Conservation (phyloP, 441 rosid species). For the Populus tomentosa region DNA sequence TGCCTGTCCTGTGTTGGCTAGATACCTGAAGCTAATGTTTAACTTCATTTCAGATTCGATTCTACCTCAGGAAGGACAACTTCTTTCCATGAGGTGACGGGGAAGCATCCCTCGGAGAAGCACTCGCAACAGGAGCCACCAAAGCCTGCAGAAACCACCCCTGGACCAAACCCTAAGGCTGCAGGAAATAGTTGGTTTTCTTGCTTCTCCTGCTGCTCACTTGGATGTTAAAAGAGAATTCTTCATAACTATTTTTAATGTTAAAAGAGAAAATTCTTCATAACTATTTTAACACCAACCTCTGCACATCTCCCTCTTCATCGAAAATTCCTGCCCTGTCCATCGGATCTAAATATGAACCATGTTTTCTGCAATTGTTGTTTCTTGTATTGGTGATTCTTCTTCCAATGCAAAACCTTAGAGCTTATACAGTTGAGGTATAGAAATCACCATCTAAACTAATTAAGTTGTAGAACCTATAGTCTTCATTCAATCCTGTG, state of each 20-base stretch:
- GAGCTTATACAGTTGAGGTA: neutral
- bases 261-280: neutral
- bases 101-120: slow-evolving; percentile 12
- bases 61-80: neutral
- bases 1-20: neutral
- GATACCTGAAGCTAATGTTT: neutral
- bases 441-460: neutral
- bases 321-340: neutral
- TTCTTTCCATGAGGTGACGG: slow-evolving; percentile 7
- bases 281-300: neutral
- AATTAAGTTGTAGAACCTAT: neutral
- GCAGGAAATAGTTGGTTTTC: slow-evolving; percentile 37
- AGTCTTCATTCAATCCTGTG: neutral
- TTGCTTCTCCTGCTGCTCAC: slow-evolving; percentile 50
- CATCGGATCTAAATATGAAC: neutral
- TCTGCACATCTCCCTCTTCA: neutral
- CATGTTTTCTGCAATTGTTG: neutral
- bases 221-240: slow-evolving; percentile 12
- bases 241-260: neutral
- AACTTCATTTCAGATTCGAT: slow-evolving; percentile 23
- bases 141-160: slow-evolving; percentile 14
- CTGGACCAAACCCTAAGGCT: slow-evolving; percentile 16
- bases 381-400: neutral
- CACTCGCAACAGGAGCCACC: slow-evolving; percentile 6
- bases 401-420: neutral